These are phyloP conservation scores for Trametes polyzona DNA, from an alignment of 1,284 basidiomycete species.

Conservation along the genomic window DNA sequence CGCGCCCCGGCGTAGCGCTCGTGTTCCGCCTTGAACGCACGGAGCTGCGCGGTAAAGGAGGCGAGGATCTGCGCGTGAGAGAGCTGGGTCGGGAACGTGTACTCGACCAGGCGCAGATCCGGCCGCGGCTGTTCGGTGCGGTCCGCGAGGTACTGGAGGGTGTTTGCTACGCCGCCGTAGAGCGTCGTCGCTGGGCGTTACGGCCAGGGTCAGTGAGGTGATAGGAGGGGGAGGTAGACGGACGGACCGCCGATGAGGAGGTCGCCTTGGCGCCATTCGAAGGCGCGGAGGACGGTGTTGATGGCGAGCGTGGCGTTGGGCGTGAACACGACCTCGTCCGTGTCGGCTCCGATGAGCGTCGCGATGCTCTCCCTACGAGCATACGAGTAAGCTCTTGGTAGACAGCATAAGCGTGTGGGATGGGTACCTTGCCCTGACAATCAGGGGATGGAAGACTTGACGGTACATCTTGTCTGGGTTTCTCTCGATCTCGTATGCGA, in stretches of 20 bases:
- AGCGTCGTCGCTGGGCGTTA: constrained; percentile 42
- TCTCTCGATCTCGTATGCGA: constrained; percentile 54
- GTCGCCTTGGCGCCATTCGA: constrained; percentile 57
- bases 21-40: constrained; percentile 41
- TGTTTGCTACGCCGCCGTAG: constrained; percentile 63
- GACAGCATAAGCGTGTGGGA: not conserved
- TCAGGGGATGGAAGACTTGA: constrained; percentile 43
- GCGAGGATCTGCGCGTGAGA: constrained; percentile 62
- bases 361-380: constrained; percentile 47
- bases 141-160: constrained; percentile 66
- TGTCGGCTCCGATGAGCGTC: constrained; percentile 58
- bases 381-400: not conserved
- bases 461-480: constrained; percentile 70
- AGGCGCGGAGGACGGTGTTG: constrained; percentile 67
- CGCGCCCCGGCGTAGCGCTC: constrained; percentile 10
- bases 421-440: constrained; percentile 46
- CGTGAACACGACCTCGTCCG: constrained; percentile 70
- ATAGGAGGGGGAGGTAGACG: not conserved
- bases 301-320: constrained; percentile 71
- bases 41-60: constrained; percentile 51
- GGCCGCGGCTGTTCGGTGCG: constrained; percentile 31
- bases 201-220: not conserved
- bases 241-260: constrained; percentile 50
- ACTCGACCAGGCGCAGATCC: constrained; percentile 18
- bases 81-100: constrained; percentile 56